phyloP scores from a whole-genome alignment of 306 rosid species.

The Begonia peltatifolia region DNA sequence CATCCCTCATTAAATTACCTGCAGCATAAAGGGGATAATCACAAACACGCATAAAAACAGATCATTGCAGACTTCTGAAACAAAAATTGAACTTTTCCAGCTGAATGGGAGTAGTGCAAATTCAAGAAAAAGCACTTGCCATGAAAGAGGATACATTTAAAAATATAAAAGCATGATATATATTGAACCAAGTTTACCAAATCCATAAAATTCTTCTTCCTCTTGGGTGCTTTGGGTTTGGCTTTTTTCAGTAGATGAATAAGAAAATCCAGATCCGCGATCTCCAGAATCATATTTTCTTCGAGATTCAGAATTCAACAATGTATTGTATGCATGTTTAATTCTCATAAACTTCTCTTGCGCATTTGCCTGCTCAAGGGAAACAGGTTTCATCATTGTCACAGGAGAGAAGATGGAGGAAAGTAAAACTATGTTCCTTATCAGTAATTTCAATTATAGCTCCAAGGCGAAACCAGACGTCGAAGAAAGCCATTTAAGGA shows the following conservation, averaged over 20 bases:
- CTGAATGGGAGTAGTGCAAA: no score
- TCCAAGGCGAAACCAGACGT: no score
- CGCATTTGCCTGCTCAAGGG: conserved; percentile 49
- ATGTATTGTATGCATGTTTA: conserved; percentile 82
- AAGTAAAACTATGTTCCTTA: no score
- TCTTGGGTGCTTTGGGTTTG: conserved; percentile 34
- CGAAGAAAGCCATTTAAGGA: no score
- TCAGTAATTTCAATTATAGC: no score
- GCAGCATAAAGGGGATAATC: conserved; percentile 56
- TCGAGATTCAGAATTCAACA: conserved; percentile 65
- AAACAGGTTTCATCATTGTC: neutral
- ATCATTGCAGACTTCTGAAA: neutral
- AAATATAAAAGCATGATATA: neutral
- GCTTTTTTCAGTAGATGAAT: conserved; percentile 28
- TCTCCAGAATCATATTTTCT: conserved; percentile 49
- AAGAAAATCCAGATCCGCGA: conserved; percentile 41
- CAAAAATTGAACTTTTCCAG: neutral
- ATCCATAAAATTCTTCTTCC: conserved; percentile 80
- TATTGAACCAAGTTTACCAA: conserved; percentile 31
- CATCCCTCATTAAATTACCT: conserved; percentile 91
- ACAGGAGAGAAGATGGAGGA: conserved; percentile 1
- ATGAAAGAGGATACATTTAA: neutral
- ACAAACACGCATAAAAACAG: conserved; percentile 32
- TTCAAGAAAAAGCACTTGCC: no score
- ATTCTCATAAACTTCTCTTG: conserved; percentile 87